Percentiles rank a stretch among this genome's conserved stretches.
phyloP scores from a whole-genome alignment of 352 stramenopile genomes.

The Phytopythium montanum region DNA sequence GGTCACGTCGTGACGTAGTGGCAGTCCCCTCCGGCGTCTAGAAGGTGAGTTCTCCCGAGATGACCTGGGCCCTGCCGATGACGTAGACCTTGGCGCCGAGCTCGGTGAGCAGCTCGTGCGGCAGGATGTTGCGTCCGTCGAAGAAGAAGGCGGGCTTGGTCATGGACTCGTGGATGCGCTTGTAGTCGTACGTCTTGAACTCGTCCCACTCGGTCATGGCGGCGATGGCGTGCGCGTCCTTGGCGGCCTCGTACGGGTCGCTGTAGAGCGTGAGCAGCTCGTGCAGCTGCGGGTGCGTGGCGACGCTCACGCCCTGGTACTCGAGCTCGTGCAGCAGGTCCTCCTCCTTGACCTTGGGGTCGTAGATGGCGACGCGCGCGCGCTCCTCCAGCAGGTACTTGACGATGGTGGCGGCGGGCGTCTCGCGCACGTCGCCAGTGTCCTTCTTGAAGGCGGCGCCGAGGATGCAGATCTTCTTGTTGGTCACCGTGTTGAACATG shows the following conservation, averaged over 20 bases:
- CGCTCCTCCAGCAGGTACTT: constrained; percentile 96
- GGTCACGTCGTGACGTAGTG: no score
- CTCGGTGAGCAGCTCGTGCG: constrained; percentile 90
- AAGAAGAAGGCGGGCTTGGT: constrained; percentile 99
- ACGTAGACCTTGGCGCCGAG: constrained; percentile 99
- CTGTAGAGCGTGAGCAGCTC: constrained; percentile 64
- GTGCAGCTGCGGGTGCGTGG: constrained; percentile 88
- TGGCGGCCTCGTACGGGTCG: constrained; percentile 91
- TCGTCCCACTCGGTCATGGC: constrained; percentile 99
- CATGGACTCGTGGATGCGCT: constrained; percentile 95
- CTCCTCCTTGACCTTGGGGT: constrained; percentile 97
- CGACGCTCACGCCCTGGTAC: constrained; percentile 88
- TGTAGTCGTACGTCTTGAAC: constrained; percentile 98
- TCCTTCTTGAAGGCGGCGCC: constrained; percentile 99
- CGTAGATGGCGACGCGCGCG: constrained; percentile 96
- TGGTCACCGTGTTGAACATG: constrained; percentile 99
- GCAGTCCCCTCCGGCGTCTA: constrained; percentile 15
- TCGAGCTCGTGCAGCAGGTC: constrained; percentile 87
- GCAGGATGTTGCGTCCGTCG: constrained; percentile 97
- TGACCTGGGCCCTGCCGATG: constrained; percentile 88
- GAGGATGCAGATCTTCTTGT: constrained; percentile 99
- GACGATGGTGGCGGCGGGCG: constrained; percentile 95
- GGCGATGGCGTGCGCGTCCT: constrained; percentile 91
- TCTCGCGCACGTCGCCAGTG: constrained; percentile 99
- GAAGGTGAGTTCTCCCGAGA: constrained; percentile 60